phyloP scores from a whole-genome alignment of 1,139 yeast species.

The Yarrowia galli region DNA sequence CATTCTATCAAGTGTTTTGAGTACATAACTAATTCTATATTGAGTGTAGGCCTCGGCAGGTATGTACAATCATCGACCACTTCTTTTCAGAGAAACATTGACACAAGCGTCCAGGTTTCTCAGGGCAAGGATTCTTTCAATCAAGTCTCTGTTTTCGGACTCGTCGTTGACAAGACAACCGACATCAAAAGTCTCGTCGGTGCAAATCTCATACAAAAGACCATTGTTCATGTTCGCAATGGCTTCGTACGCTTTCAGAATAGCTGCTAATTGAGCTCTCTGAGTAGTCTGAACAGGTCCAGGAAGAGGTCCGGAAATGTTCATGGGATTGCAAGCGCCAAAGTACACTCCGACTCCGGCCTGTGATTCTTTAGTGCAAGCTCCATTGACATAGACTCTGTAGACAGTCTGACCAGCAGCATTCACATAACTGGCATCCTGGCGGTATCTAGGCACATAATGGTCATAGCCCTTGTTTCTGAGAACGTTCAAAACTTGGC shows the following conservation, averaged over 20 bases:
- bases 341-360: background rate
- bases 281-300: background rate
- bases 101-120: background rate
- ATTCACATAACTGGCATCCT: background rate
- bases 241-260: background rate
- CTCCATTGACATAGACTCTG: conserved; percentile 4
- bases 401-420: background rate
- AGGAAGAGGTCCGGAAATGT: background rate
- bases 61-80: no score
- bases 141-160: background rate
- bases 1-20: no score
- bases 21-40: background rate
- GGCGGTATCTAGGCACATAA: background rate
- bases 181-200: background rate
- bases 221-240: background rate
- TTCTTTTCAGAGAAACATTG: background rate
- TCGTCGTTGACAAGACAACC: background rate
- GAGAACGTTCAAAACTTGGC: background rate
- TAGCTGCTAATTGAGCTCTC: background rate
- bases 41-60: background rate
- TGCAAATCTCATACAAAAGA: background rate
- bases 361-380: background rate
- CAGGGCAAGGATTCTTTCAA: background rate
- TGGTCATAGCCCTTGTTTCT: background rate
- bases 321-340: conserved; percentile 1